Base-by-base conservation (phyloP, 441 rosid species). In the Populus hybrid region DNA sequence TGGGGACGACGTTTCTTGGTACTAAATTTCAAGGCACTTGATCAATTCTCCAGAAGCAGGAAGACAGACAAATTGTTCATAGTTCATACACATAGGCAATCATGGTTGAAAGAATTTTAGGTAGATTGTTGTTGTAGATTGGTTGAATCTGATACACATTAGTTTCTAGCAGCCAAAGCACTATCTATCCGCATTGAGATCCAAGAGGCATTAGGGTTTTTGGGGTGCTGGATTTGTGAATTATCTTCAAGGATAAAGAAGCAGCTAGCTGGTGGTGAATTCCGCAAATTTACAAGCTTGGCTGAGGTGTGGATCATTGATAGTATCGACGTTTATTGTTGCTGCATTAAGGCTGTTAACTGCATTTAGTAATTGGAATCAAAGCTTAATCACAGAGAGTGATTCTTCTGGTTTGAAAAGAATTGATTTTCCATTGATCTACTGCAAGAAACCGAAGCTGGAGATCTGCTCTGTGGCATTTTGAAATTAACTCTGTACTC, bases 1-100 rank as follows among this genome's bases (percentile, higher is more conserved):
- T 14, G 80, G 85, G 46, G 81, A 75, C 23, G 77, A 74, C 69
- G 70, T 81, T 74, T 81, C 84, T 65, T 80, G 74, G 78, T 61
- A n/a, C 63, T 46, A 20, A 57, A 57, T 20, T 54, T 68, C 54
- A 69, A 68, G 67, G 24, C 57, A 38, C 30, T 65, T 57, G 72
- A 57, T 54, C 63, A 32, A 50, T 63, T 74, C 26, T 66, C 75
- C 30, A 21, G 35, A 57, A 24, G 10, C 67, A 26, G 7, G 14
- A 24, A 36, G 24, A 21, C 23, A 36, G 26, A 36, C 12, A 34
- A 35, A 12, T 1, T 35, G 26, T 28, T 26, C 61, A 42, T 10
- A 59, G 26, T 28, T 26, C 61, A 42, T 10, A 36, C 1, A 34
- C 20, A 61, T 71, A 11, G 24, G 42, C 70, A 63, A 40, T 40